phyloP scores from a whole-genome alignment of 31 red algal species.

The Asparagopsis taxiformis region DNA sequence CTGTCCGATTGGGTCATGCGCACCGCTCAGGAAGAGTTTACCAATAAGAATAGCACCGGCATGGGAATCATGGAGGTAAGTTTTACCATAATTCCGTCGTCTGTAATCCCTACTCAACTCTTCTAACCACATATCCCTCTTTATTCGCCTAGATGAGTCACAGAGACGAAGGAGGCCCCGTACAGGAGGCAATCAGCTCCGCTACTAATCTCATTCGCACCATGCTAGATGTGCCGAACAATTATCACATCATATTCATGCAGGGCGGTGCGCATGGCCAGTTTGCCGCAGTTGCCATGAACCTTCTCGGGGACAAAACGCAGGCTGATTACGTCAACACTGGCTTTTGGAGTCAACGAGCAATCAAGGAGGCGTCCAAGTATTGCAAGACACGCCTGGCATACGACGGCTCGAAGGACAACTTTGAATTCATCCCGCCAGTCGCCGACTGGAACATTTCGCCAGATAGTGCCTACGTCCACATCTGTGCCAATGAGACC shows the following conservation, averaged over 20 bases:
- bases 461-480: slow-evolving; percentile 45
- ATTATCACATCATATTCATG: slow-evolving; percentile 54
- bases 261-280: slow-evolving; percentile 68
- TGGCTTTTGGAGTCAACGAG: slow-evolving; percentile 49
- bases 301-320: slow-evolving; percentile 42
- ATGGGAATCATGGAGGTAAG: slow-evolving; percentile 64
- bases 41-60: slow-evolving; percentile 34
- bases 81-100: neutral
- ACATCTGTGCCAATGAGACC: slow-evolving; percentile 61
- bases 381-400: slow-evolving; percentile 34
- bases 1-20: slow-evolving; percentile 58
- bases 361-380: slow-evolving; percentile 44
- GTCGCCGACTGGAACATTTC: slow-evolving; percentile 49
- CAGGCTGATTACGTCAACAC: slow-evolving; percentile 48
- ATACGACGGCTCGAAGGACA: slow-evolving; percentile 32
- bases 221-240: slow-evolving; percentile 30
- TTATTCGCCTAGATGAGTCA: slow-evolving; percentile 31
- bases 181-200: slow-evolving; percentile 49
- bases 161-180: slow-evolving; percentile 39
- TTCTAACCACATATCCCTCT: neutral
- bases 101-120: neutral
- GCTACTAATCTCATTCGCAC: slow-evolving; percentile 35
- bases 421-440: slow-evolving; percentile 24
- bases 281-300: slow-evolving; percentile 54
- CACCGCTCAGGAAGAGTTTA: slow-evolving; percentile 47